Base-by-base conservation (phyloP, 306 rosid genomes). In the Gastrolobium villosum region DNA sequence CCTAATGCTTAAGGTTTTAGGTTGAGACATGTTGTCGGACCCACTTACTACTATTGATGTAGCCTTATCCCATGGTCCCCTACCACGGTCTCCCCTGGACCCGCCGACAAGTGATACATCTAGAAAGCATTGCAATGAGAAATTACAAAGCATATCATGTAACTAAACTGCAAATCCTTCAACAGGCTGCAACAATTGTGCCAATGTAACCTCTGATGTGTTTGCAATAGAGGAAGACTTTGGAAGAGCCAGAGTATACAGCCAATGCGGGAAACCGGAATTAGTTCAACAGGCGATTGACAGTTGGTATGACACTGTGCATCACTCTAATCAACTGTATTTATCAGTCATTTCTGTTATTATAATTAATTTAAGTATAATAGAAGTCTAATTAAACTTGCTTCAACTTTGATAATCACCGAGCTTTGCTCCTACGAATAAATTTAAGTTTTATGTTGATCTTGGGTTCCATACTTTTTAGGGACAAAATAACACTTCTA, bases 131-230 rank as follows among this genome's bases (percentile, higher is more conserved):
- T 49, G 39, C 68, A 5, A 5, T 53, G 50, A 77, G 26, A 55
- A 37, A 20, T 66, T 39, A 73, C 44, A 60, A 52, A 79, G 32
- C 61, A 20, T 57, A 59, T 15, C 11, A 44, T 35, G 35, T 50
- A 67, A 67, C 28, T 34, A 57, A 14, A 4, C 30, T 85, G 59
- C 55, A 43, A 56, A 43, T 75, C 31, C 70, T 62, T 65, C 30
- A 20, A 26, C 86, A 94, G 97, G 98, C 65, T 94, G 98, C 87
- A 94, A 90, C 79, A 94, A 86, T 70, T 94, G 98, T 75, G 91
- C 96, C 59, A 92, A 87, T 48, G 82, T 92, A 14, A 89, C 92
- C 63, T 72, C 92, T 1, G 88, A 84, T 65, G 96, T 92, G 63
- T 94, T 94, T 66, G 81, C 81, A 57, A 94, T 94, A 6, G 98